A percentile compares a stretch with the other conserved stretches of the same genome.
phyloP scores from a whole-genome alignment of 805 yeast species.

The Torulaspora quercuum region DNA sequence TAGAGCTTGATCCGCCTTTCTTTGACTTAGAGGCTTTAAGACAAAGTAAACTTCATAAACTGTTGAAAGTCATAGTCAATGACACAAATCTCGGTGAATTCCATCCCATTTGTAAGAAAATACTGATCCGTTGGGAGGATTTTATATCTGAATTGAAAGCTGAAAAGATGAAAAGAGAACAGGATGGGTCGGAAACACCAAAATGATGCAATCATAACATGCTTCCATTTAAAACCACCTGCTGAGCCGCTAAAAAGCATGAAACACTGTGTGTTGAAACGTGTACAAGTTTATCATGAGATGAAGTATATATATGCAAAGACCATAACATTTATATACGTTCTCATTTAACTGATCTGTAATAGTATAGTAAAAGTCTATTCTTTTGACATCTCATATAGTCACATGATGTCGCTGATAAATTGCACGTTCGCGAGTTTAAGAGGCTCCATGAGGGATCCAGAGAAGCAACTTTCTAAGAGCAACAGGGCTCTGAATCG shows the following conservation, averaged over 20 bases:
- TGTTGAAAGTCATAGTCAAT: slow-evolving; percentile 31
- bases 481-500: no score
- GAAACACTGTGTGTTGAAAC: no score
- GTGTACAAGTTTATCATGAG: no score
- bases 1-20: slow-evolving; percentile 28
- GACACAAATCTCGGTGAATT: slow-evolving; percentile 29
- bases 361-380: slow-evolving; percentile 1
- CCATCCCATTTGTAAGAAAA: slow-evolving; percentile 29
- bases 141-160: slow-evolving; percentile 24
- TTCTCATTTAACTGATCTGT: no score
- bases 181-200: slow-evolving; percentile 3
- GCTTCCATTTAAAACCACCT: no score
- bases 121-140: slow-evolving; percentile 28
- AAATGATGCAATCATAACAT: slow-evolving; percentile 3
- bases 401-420: slow-evolving; percentile 3
- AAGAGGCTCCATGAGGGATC: background rate
- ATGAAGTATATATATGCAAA: no score
- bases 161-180: slow-evolving; percentile 24
- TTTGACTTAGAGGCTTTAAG: slow-evolving; percentile 33
- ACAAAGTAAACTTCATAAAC: slow-evolving; percentile 32
- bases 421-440: no score
- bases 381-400: background rate
- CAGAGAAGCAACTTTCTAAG: no score
- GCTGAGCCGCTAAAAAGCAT: no score
- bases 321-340: no score